Conservation (phyloP, 129 eudicot species). For the Cynara cardunculus region DNA sequence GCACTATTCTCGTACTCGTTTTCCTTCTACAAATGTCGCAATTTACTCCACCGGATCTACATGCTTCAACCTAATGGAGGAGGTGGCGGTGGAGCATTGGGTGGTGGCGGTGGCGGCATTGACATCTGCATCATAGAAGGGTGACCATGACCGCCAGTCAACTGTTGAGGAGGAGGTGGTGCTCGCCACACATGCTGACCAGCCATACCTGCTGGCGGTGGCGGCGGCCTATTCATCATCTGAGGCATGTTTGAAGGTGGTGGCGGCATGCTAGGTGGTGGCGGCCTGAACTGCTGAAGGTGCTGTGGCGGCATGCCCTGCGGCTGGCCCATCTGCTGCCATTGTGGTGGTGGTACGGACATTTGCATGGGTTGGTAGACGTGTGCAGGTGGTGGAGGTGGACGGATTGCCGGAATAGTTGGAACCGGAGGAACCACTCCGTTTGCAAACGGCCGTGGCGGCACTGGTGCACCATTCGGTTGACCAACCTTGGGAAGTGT, state of each 20-base stretch:
- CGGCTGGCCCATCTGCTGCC: constrained; percentile 84
- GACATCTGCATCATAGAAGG: constrained; percentile 70
- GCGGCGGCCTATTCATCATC: constrained; percentile 57
- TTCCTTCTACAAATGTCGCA: constrained; percentile 3
- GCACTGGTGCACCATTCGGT: constrained; percentile 61
- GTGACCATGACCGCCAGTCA: constrained; percentile 60
- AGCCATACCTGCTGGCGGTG: constrained; percentile 67
- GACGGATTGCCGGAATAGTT: constrained; percentile 55
- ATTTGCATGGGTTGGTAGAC: constrained; percentile 64
- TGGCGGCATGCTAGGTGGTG: constrained; percentile 55
- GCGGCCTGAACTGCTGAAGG: constrained; percentile 51
- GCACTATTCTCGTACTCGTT: background rate
- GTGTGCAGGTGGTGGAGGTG: constrained; percentile 57
- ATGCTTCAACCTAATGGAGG: constrained; percentile 39
- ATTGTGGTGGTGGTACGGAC: constrained; percentile 57
- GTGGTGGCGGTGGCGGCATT: constrained; percentile 58
- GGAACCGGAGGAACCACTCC: constrained; percentile 58
- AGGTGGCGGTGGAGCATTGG: constrained; percentile 46
- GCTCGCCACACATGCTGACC: constrained; percentile 71
- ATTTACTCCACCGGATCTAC: background rate
- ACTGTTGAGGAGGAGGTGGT: constrained; percentile 89
- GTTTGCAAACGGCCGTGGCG: constrained; percentile 71
- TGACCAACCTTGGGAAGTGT: constrained; percentile 50
- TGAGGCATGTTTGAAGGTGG: constrained; percentile 66
- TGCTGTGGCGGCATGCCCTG: constrained; percentile 45